A percentile compares a stretch with the other conserved stretches of the same genome.
Evolutionary conservation across 2,329 filamentous ascomycete genomes (phyloP).

Genomic region (Podosphaera leucotricha): DNA sequence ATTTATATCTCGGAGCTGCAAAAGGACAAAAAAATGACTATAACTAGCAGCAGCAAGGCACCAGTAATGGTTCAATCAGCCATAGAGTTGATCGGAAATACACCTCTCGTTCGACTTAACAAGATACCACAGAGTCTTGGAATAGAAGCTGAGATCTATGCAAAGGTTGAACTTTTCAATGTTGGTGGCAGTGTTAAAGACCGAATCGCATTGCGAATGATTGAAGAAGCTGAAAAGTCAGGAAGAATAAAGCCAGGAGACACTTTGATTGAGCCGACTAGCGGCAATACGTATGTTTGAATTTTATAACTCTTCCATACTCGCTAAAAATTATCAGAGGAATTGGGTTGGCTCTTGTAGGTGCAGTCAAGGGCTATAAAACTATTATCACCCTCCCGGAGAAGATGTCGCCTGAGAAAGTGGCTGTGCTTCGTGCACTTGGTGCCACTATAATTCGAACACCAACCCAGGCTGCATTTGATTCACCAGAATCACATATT

Average conservation of each 20-base stretch:
- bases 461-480: slow-evolving; percentile 83
- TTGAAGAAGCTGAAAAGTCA: slow-evolving; percentile 76
- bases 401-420: slow-evolving; percentile 98
- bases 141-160: slow-evolving; percentile 72
- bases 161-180: slow-evolving; percentile 83
- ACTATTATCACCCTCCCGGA: slow-evolving; percentile 97
- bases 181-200: slow-evolving; percentile 88
- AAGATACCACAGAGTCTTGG: slow-evolving; percentile 78
- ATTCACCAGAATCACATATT: slow-evolving; percentile 89
- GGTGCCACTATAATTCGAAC: slow-evolving; percentile 96
- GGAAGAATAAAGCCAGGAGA: slow-evolving; percentile 93
- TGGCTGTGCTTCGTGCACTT: slow-evolving; percentile 76
- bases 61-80: slow-evolving; percentile 29
- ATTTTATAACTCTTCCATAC: not conserved
- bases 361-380: slow-evolving; percentile 90
- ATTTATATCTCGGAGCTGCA: not conserved
- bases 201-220: slow-evolving; percentile 88
- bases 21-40: slow-evolving; percentile 1
- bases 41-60: not conserved
- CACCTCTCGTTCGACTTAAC: slow-evolving; percentile 84
- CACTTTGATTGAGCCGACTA: slow-evolving; percentile 92
- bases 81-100: slow-evolving; percentile 80
- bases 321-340: slow-evolving; percentile 26
- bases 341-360: slow-evolving; percentile 83
- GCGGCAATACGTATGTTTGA: slow-evolving; percentile 53